Base-by-base conservation (phyloP, 2,329 filamentous ascomycete species). In the Exophiala lecanii-corni region DNA sequence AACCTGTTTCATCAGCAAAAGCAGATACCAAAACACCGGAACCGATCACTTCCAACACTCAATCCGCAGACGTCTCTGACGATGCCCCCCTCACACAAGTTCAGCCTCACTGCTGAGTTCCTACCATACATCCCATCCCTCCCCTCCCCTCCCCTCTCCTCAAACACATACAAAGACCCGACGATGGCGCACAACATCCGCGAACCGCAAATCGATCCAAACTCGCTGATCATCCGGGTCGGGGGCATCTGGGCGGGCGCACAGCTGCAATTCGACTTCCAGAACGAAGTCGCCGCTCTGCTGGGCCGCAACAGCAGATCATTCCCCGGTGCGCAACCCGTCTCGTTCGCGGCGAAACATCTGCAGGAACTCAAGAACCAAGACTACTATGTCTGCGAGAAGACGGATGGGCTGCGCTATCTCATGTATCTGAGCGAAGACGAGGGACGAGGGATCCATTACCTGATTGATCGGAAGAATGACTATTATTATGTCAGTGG, bases 371-470 rank as follows among this genome's bases (percentile, higher is more conserved):
- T 98, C 25, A 80, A 83, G 49, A 74, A 75, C 45, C 75, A 85
- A 60, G 92, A 97, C 66, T 98, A 97, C 71, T 98, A 89, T 62
- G 85, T 98, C 53, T 96, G 91, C 72, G 92, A 98, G 68, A 98
- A 98, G 71, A 95, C 91, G 1, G 92, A 98, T 62, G 92, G 92
- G 41, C 87, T 97, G 51, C 82, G 92, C 51, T 96, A 94, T 64
- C 78, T 98, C n/a, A 78, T 98, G 53, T 97, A 94, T 71, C 81
- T 92, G 53, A 88, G 86, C 38, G 61, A 62, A 42, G 67, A 70
- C 26, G 60, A 61, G 15, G 64, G 71, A 5, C 82, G 84, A 60
- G 70, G 72, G 17, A 76, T 82, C 17, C 86, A 92, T 60, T 96
- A 95, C 69, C 75, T 98, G 43, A 95, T 98, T 67, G 91, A 98